These are phyloP conservation scores for Phellopilus nigrolimitatus DNA, from an alignment of 1,284 basidiomycete species.

Conservation along the genomic window DNA sequence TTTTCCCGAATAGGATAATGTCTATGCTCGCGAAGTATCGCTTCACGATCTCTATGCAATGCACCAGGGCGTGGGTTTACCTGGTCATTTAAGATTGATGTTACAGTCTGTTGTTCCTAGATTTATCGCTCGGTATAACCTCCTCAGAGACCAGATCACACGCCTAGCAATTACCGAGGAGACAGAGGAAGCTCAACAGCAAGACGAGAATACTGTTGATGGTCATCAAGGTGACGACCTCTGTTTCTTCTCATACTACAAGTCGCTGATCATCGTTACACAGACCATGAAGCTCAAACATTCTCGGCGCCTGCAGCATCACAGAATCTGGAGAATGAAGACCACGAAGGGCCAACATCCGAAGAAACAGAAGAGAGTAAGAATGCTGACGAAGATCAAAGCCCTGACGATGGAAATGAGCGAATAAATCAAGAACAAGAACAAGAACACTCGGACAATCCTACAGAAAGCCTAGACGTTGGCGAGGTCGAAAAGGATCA, in stretches of 20 bases:
- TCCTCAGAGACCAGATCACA: conserved; percentile 53
- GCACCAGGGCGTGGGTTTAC: conserved; percentile 59
- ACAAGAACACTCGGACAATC: conserved; percentile 21
- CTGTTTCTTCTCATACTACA: background rate
- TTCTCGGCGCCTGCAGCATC: conserved; percentile 4
- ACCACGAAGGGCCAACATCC: background rate
- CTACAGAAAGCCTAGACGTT: conserved; percentile 11
- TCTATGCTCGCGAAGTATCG: conserved; percentile 64
- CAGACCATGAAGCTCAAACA: conserved; percentile 3
- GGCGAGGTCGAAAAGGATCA: background rate
- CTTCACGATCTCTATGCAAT: conserved; percentile 69
- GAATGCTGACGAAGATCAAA: background rate
- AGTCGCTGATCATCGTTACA: background rate
- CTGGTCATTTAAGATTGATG: conserved; percentile 60
- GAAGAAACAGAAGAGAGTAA: background rate
- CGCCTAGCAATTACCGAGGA: conserved; percentile 36
- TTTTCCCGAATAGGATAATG: conserved; percentile 57
- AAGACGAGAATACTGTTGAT: conserved; percentile 19
- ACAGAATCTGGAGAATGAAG: background rate
- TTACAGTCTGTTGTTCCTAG: conserved; percentile 49
- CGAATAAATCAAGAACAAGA: background rate
- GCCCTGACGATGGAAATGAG: background rate
- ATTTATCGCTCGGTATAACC: conserved; percentile 63
- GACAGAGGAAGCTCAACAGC: conserved; percentile 20
- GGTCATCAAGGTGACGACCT: conserved; percentile 22